phyloP scores from a whole-genome alignment of 2,329 filamentous ascomycete genomes.

The Neofusicoccum parvum region DNA sequence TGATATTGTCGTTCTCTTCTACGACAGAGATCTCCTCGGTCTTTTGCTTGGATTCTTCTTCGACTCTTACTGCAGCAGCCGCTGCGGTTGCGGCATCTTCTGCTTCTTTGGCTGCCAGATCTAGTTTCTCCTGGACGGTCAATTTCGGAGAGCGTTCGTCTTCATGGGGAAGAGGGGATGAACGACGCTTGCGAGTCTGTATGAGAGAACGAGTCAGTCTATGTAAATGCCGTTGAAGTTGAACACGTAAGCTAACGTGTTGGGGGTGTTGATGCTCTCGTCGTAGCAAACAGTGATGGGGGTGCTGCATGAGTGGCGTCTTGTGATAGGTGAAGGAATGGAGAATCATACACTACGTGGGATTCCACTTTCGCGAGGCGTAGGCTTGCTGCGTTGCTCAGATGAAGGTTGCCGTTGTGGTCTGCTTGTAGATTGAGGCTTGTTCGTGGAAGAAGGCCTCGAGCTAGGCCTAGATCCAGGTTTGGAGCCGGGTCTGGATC shows the following conservation, averaged over 20 bases:
- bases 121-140: slow-evolving; percentile 51
- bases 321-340: not conserved
- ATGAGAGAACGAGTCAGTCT: not conserved
- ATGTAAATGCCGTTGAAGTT: not conserved
- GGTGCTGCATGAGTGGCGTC: not conserved
- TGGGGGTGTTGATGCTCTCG: not conserved
- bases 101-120: slow-evolving; percentile 46
- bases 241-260: not conserved
- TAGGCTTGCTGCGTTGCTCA: not conserved
- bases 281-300: not conserved
- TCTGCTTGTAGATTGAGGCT: not conserved
- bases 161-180: slow-evolving; percentile 39
- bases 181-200: slow-evolving; percentile 41
- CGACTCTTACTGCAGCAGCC: slow-evolving; percentile 14
- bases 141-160: slow-evolving; percentile 44
- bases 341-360: slow-evolving; percentile 18
- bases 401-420: not conserved
- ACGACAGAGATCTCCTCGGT: slow-evolving; percentile 23
- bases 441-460: slow-evolving; percentile 26
- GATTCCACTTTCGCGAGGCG: slow-evolving; percentile 11
- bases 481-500: not conserved
- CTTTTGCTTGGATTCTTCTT: slow-evolving; percentile 25
- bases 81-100: slow-evolving; percentile 40
- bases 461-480: slow-evolving; percentile 23
- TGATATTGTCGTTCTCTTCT: slow-evolving; percentile 26